phyloP scores from a whole-genome alignment of 2,329 filamentous ascomycete species.

The Aureobasidium sp. region DNA sequence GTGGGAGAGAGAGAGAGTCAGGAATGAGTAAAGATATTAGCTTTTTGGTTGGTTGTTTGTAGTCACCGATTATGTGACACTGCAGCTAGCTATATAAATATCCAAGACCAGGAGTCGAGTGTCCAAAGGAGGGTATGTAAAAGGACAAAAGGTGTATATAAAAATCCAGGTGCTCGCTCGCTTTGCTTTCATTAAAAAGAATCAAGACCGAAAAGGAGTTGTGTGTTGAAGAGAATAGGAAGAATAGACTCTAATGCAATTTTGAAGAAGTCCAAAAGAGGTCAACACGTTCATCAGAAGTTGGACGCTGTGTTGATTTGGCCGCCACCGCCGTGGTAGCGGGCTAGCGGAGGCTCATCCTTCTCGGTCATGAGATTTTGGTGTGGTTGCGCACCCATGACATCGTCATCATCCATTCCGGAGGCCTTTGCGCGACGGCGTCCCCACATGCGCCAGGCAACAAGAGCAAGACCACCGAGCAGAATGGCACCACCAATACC shows the following conservation, averaged over 20 bases:
- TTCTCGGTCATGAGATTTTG: constrained; percentile 67
- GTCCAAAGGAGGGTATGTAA: constrained; percentile 2
- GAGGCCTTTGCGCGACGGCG: constrained; percentile 59
- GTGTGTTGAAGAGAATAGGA: background rate
- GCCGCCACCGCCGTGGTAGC: constrained; percentile 71
- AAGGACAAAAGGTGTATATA: background rate
- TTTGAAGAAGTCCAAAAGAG: background rate
- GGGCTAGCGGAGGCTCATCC: constrained; percentile 67
- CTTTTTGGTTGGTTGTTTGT: background rate
- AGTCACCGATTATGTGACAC: background rate
- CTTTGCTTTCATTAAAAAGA: constrained; percentile 21
- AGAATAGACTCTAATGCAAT: background rate
- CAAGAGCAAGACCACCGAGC: constrained; percentile 74
- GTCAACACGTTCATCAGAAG: constrained; percentile 61
- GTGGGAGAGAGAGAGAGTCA: too few species aligned
- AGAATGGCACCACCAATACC: constrained; percentile 82
- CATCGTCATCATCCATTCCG: constrained; percentile 76
- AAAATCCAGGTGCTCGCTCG: constrained; percentile 18
- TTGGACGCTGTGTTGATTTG: constrained; percentile 81
- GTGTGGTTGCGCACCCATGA: constrained; percentile 62
- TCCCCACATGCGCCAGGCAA: constrained; percentile 87
- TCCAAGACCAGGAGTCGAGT: background rate
- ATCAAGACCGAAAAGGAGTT: background rate
- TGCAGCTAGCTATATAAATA: constrained; percentile 6
- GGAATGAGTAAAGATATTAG: background rate